These are phyloP conservation scores for Rhynchospora breviuscula DNA, from an alignment of 176 grass and related monocot genomes.

Conservation along the genomic window DNA sequence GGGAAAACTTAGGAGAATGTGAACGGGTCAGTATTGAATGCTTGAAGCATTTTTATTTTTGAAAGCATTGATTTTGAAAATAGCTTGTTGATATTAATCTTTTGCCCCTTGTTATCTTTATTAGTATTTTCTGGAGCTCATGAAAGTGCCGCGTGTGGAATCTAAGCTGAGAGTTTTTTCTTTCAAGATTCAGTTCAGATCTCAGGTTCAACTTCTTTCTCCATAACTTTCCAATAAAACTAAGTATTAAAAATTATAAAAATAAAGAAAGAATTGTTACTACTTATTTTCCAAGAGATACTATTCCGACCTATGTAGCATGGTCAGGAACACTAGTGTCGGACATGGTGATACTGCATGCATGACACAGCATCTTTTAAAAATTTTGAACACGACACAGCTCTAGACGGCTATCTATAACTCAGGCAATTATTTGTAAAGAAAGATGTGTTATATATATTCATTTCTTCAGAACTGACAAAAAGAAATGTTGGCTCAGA, in stretches of 20 bases:
- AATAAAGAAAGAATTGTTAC: background rate
- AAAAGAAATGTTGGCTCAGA: too few species aligned
- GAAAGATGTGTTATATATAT: too few species aligned
- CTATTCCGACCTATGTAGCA: background rate
- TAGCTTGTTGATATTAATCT: background rate
- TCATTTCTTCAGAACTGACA: too few species aligned
- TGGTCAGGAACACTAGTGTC: too few species aligned
- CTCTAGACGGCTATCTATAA: too few species aligned
- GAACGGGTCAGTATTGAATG: slow-evolving; percentile 46
- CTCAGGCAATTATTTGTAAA: too few species aligned
- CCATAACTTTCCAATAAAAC: background rate
- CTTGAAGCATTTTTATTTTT: slow-evolving; percentile 12
- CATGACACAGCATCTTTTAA: too few species aligned
- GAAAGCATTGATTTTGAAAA: background rate
- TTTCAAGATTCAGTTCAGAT: slow-evolving; percentile 79
- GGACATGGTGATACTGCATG: too few species aligned
- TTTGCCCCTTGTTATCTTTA: slow-evolving; percentile 23
- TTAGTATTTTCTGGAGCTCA: slow-evolving; percentile 89
- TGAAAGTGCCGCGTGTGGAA: slow-evolving; percentile 95
- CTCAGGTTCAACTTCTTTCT: slow-evolving; percentile 52
- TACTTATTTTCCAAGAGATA: background rate
- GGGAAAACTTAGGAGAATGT: slow-evolving; percentile 83
- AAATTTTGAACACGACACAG: too few species aligned
- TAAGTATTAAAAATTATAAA: background rate
- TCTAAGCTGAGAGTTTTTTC: slow-evolving; percentile 89